Conservation (phyloP, 2,329 filamentous ascomycete genomes). For the Exophiala bonariae region DNA sequence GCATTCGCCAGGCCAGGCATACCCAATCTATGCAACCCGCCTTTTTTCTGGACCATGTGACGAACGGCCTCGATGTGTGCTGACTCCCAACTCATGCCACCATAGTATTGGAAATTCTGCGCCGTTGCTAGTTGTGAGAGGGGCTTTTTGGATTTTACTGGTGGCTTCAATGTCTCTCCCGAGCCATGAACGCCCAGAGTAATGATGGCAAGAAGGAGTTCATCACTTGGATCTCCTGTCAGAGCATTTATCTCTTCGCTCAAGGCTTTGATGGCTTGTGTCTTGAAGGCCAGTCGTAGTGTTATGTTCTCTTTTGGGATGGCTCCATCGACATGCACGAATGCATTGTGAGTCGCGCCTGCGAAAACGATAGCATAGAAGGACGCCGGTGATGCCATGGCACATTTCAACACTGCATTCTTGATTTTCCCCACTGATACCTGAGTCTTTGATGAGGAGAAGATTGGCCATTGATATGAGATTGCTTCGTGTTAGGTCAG, state of each 20-base stretch:
- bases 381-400: conserved; percentile 6
- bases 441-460: conserved; percentile 6
- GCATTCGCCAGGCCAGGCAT: conserved; percentile 17
- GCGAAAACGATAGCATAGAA: conserved; percentile 15
- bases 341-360: conserved; percentile 13
- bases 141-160: conserved; percentile 1
- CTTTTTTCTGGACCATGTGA: conserved; percentile 12
- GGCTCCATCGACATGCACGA: conserved; percentile 2
- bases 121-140: conserved; percentile 6
- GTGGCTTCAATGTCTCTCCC: conserved; percentile 11
- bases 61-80: conserved; percentile 15
- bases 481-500: conserved; percentile 1
- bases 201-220: conserved; percentile 14
- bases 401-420: conserved; percentile 11
- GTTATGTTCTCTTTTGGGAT: conserved; percentile 10
- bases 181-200: conserved; percentile 14
- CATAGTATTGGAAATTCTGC: conserved; percentile 15
- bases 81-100: conserved; percentile 8
- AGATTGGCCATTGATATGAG: conserved; percentile 16
- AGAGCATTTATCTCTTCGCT: conserved; percentile 7
- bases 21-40: conserved; percentile 11
- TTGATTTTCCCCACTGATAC: conserved; percentile 9
- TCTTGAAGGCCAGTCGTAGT: conserved; percentile 12
- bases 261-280: conserved; percentile 11
- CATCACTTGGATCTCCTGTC: conserved; percentile 4